phyloP scores from a whole-genome alignment of 2,329 filamentous ascomycete genomes.

The Tolypocladium guangdongense region DNA sequence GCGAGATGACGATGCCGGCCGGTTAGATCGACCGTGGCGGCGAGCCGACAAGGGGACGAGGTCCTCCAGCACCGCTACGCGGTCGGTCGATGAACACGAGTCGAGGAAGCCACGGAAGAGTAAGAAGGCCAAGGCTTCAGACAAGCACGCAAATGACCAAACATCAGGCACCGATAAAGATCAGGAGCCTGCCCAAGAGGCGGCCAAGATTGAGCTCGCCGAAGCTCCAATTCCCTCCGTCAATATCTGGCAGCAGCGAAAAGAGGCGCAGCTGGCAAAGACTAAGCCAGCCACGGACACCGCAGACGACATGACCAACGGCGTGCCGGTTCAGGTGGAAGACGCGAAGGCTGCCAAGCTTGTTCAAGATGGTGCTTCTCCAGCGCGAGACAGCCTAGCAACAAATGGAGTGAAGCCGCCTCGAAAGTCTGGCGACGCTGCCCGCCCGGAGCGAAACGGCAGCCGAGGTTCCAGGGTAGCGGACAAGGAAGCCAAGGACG shows the following conservation, averaged over 20 bases:
- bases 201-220: conserved; percentile 54
- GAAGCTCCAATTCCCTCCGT: conserved; percentile 75
- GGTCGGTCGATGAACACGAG: conserved; percentile 52
- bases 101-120: conserved; percentile 38
- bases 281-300: conserved; percentile 22
- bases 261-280: conserved; percentile 51
- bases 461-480: conserved; percentile 34
- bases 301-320: conserved; percentile 27
- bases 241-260: conserved; percentile 80
- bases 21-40: conserved; percentile 29
- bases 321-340: conserved; percentile 14
- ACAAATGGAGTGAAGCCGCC: conserved; percentile 29
- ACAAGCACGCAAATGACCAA: conserved; percentile 36
- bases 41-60: conserved; percentile 39
- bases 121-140: conserved; percentile 46
- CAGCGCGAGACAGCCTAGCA: conserved; percentile 12
- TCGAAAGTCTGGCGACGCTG: conserved; percentile 30
- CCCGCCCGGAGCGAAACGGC: conserved; percentile 29
- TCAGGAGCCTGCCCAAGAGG: conserved; percentile 29
- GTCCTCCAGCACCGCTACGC: conserved; percentile 51
- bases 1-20: conserved; percentile 27
- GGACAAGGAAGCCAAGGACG: conserved; percentile 29
- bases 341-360: conserved; percentile 26
- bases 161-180: conserved; percentile 45
- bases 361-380: conserved; percentile 10